Conservation (phyloP, 768 basidiomycete species). For the Mycena chlorophos region DNA sequence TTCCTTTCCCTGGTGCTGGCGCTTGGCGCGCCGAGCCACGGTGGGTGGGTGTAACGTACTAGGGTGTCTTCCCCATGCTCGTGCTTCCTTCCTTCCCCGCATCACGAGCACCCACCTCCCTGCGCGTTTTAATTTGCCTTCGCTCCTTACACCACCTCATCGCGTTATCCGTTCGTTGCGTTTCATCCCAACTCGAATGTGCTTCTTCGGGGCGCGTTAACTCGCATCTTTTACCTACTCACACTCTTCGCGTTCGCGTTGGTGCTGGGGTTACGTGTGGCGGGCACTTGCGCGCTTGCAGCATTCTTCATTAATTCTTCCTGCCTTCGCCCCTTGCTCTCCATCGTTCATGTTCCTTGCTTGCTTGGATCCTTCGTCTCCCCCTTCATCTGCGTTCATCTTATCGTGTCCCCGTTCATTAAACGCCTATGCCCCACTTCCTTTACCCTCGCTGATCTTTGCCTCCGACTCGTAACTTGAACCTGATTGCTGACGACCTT, state of each 20-base stretch:
- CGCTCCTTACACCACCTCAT: too few species aligned
- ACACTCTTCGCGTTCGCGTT: background rate
- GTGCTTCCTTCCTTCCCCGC: too few species aligned
- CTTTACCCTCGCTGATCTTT: conserved; percentile 8
- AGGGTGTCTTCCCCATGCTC: too few species aligned
- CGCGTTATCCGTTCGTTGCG: too few species aligned
- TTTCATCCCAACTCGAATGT: too few species aligned
- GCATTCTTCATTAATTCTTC: background rate
- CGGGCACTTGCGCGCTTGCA: background rate
- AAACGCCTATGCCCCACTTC: conserved; percentile 15
- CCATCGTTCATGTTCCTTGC: background rate
- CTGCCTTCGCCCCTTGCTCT: background rate
- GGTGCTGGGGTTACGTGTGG: background rate
- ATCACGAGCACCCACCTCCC: too few species aligned
- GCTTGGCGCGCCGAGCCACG: background rate
- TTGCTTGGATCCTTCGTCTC: background rate
- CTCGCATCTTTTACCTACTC: background rate
- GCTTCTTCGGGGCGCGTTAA: background rate
- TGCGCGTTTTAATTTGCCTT: too few species aligned
- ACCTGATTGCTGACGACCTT: conserved; percentile 16
- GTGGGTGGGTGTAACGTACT: background rate
- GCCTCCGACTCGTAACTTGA: conserved; percentile 4
- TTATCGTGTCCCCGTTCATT: conserved; percentile 1
- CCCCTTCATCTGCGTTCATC: background rate
- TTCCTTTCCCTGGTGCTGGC: too few species aligned